Evolutionary conservation across 306 rosid species (phyloP).

Genomic region (Acacia acuminata): DNA sequence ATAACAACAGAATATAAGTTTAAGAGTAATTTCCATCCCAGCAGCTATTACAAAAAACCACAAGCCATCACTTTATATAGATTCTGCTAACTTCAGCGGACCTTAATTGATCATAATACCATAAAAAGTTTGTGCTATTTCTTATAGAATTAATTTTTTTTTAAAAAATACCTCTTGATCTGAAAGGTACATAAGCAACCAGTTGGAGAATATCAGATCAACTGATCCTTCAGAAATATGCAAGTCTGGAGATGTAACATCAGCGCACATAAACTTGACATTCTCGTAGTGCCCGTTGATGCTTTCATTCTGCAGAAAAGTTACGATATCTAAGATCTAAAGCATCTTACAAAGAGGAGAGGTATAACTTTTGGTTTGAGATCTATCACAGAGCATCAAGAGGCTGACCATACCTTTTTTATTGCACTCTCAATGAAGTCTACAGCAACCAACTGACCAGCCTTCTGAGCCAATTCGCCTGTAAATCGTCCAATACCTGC

Average conservation of each 20-base stretch:
- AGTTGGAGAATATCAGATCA: constrained; percentile 89
- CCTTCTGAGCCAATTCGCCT: constrained; percentile 76
- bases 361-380: neutral
- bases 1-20: neutral
- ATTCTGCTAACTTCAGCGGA: constrained; percentile 2
- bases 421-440: constrained; percentile 91
- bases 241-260: constrained; percentile 79
- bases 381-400: constrained; percentile 11
- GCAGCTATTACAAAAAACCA: neutral
- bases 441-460: constrained; percentile 80
- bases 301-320: constrained; percentile 69
- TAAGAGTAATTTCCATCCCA: neutral
- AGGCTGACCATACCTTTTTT: constrained; percentile 60
- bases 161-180: constrained; percentile 70
- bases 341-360: neutral
- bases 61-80: neutral
- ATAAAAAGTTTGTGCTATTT: neutral
- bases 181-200: constrained; percentile 97
- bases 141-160: neutral
- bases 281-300: constrained; percentile 80
- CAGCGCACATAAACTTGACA: constrained; percentile 85
- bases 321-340: constrained; percentile 11
- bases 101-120: constrained; percentile 11
- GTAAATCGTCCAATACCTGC: constrained; percentile 98
- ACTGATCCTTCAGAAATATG: constrained; percentile 63